Conservation (phyloP, 257 asterid species). For the Solanum clarkiae region DNA sequence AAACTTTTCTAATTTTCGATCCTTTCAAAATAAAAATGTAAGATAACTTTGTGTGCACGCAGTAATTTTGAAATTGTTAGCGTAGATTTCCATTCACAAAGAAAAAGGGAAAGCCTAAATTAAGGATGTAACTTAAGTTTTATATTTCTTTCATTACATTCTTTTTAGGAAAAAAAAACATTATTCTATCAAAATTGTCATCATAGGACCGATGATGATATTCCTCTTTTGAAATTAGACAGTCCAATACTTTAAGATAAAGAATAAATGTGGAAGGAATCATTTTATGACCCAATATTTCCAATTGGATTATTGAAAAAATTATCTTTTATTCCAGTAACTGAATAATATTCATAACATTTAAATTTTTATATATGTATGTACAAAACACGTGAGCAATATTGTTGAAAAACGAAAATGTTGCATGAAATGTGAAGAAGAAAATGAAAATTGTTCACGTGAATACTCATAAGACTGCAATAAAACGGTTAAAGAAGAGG, state of each 20-base stretch:
- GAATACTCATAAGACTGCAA: neutral
- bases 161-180: too few relatives aligned
- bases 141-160: too few relatives aligned
- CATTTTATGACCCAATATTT: neutral
- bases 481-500: neutral
- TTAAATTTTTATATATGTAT: neutral
- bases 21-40: neutral
- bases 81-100: neutral
- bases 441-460: neutral
- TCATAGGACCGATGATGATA: neutral
- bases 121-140: neutral
- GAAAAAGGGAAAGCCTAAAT: neutral
- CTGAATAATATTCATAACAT: neutral
- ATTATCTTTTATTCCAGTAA: neutral
- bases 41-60: neutral
- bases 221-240: neutral
- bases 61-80: neutral
- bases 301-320: neutral
- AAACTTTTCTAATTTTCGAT: neutral
- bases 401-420: neutral
- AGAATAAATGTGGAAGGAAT: neutral
- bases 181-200: neutral
- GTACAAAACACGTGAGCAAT: neutral
- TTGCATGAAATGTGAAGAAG: neutral
- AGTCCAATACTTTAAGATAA: neutral